A percentile compares a stretch with the other conserved stretches of the same genome.
Evolutionary conservation across 2,329 filamentous ascomycete genomes (phyloP).

Genomic region (Sarocladium oryzae): DNA sequence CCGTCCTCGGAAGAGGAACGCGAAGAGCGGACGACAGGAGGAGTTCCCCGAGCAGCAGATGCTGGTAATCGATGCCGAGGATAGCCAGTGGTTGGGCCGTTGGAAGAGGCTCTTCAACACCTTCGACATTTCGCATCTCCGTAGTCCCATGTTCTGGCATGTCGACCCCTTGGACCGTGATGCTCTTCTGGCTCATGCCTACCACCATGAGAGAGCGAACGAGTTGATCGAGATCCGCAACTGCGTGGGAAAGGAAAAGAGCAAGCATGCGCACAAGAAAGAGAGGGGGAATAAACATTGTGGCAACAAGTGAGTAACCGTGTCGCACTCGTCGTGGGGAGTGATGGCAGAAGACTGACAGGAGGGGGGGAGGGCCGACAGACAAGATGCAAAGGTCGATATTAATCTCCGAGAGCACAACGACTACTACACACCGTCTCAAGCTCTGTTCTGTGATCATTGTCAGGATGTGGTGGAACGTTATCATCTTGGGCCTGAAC

Average conservation of each 20-base stretch:
- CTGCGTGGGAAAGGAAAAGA: slow-evolving; percentile 73
- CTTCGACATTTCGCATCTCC: slow-evolving; percentile 63
- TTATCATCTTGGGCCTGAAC: slow-evolving; percentile 37
- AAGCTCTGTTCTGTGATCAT: slow-evolving; percentile 54
- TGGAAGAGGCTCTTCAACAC: slow-evolving; percentile 66
- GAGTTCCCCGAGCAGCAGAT: slow-evolving; percentile 32
- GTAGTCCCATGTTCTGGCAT: slow-evolving; percentile 81
- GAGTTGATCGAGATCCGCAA: slow-evolving; percentile 66
- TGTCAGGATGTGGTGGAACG: slow-evolving; percentile 50
- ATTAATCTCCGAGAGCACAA: slow-evolving; percentile 63
- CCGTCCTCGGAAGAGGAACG: slow-evolving; percentile 39
- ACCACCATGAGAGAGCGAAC: slow-evolving; percentile 49
- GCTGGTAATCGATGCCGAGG: slow-evolving; percentile 61
- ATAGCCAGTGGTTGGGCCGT: slow-evolving; percentile 58
- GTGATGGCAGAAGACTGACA: no score
- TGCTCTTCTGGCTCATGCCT: slow-evolving; percentile 62
- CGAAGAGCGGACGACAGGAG: not conserved
- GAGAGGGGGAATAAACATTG: slow-evolving; percentile 21
- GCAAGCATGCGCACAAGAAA: slow-evolving; percentile 69
- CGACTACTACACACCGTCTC: slow-evolving; percentile 63
- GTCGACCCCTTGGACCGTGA: slow-evolving; percentile 70
- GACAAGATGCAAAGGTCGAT: slow-evolving; percentile 38
- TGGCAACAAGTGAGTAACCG: slow-evolving; percentile 35
- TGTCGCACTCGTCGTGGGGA: no score
- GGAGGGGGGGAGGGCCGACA: no score